Evolutionary conservation across 2,329 filamentous ascomycete genomes (phyloP).

Genomic region (Sarocladium strictum): DNA sequence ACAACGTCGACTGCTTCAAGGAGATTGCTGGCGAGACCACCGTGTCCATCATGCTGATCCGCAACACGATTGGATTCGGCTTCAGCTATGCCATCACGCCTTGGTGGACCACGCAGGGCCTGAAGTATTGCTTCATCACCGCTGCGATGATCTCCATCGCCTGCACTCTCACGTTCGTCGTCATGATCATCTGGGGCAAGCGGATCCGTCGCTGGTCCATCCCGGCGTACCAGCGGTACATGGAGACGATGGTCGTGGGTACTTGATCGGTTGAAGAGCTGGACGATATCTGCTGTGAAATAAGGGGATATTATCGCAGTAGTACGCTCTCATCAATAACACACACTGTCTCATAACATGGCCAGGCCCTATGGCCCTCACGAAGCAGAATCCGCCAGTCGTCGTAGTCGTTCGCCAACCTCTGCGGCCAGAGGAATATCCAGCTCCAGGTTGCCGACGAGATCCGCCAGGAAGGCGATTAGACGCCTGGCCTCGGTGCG

Average conservation of each 20-base stretch:
- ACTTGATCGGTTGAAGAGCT: not conserved
- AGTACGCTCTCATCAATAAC: not conserved
- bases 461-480: constrained; percentile 3
- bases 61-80: constrained; percentile 19
- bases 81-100: constrained; percentile 25
- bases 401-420: not conserved
- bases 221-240: constrained; percentile 8
- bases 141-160: constrained; percentile 23
- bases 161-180: constrained; percentile 20
- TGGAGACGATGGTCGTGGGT: not conserved
- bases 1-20: constrained; percentile 28
- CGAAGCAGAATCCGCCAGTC: not conserved
- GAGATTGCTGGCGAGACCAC: constrained; percentile 26
- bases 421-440: constrained; percentile 2
- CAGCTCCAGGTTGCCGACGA: constrained; percentile 4
- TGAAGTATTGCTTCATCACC: constrained; percentile 27
- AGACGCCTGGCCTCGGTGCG: constrained; percentile 2
- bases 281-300: too few species aligned
- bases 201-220: constrained; percentile 13
- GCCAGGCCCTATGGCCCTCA: not conserved
- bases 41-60: constrained; percentile 26
- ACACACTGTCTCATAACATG: not conserved
- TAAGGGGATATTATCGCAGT: not conserved
- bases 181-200: constrained; percentile 26
- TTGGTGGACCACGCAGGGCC: constrained; percentile 24